Conservation (phyloP, 306 rosid genomes). For the Vigna hirtella region DNA sequence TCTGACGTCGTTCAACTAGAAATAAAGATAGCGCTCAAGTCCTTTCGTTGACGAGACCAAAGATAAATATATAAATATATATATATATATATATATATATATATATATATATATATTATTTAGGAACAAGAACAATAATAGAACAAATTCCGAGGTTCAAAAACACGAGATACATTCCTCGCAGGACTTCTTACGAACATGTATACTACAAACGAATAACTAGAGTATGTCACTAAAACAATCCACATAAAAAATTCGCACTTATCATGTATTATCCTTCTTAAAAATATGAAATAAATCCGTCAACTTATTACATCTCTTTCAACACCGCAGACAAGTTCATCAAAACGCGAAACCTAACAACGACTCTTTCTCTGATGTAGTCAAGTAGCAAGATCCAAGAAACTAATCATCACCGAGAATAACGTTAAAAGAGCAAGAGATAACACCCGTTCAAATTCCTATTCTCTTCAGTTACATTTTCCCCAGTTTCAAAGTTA, state of each 20-base stretch:
- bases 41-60: too few species aligned
- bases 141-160: background rate
- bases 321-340: background rate
- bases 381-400: background rate
- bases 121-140: background rate
- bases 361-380: background rate
- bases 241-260: background rate
- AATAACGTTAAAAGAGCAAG: background rate
- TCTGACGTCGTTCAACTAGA: too few species aligned
- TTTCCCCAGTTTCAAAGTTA: background rate
- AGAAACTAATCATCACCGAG: background rate
- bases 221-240: background rate
- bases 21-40: too few species aligned
- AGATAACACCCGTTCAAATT: background rate
- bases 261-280: background rate
- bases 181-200: constrained; percentile 40
- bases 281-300: background rate
- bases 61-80: background rate
- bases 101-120: background rate
- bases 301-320: background rate
- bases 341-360: background rate
- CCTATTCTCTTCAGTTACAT: background rate
- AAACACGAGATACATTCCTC: background rate
- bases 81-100: too few species aligned
- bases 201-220: constrained; percentile 24